phyloP scores from a whole-genome alignment of 2,329 filamentous ascomycete species.

The Teratosphaeria nubilosa region DNA sequence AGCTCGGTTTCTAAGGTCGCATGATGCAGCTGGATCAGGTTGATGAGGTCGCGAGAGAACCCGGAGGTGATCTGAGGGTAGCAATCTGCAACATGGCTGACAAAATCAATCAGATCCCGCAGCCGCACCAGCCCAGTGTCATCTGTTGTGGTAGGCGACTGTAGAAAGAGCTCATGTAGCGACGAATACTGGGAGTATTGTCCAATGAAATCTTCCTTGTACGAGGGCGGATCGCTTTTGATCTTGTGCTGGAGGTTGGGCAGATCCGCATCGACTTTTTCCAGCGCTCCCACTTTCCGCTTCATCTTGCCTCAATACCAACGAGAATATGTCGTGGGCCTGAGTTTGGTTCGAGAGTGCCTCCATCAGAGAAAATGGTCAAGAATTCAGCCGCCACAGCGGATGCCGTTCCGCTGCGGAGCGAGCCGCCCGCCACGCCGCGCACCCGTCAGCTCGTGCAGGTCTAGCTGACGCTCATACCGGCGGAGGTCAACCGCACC shows the following conservation, averaged over 20 bases:
- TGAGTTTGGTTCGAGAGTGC: neutral
- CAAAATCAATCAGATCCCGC: constrained; percentile 83
- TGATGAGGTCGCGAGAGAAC: constrained; percentile 72
- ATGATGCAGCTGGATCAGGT: constrained; percentile 74
- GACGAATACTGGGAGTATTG: constrained; percentile 89
- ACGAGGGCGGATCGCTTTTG: constrained; percentile 76
- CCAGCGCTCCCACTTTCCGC: constrained; percentile 80
- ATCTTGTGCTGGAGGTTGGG: constrained; percentile 89
- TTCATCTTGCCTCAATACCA: constrained; percentile 51
- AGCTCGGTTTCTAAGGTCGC: constrained; percentile 71
- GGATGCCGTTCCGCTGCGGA: neutral
- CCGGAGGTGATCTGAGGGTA: constrained; percentile 69
- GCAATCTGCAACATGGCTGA: constrained; percentile 87
- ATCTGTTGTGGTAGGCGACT: constrained; percentile 67
- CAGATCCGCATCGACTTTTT: constrained; percentile 90
- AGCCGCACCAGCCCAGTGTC: constrained; percentile 73
- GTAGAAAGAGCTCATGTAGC: constrained; percentile 82
- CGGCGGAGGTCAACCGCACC: too few species aligned
- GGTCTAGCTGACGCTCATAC: too few species aligned
- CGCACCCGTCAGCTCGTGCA: neutral
- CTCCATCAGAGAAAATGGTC: neutral
- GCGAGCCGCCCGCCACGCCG: too few species aligned
- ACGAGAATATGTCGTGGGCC: neutral
- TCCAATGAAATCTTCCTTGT: constrained; percentile 76
- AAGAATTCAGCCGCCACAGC: neutral